phyloP scores from a whole-genome alignment of 345 rosid genomes.

The Kandelia obovata region DNA sequence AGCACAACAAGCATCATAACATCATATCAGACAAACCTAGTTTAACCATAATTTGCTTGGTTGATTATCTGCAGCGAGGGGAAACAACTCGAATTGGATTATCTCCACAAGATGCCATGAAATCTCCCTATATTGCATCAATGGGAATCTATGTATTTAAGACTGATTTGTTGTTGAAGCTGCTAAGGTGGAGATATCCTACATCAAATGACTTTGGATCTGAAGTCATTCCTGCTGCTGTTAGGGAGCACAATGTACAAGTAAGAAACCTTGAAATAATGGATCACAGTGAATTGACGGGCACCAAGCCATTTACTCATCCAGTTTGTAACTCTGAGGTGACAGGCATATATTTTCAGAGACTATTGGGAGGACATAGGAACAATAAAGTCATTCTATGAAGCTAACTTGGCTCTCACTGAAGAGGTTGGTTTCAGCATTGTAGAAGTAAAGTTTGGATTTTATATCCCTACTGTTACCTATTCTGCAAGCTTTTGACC shows the following conservation, averaged over 20 bases:
- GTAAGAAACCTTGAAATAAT: constrained; percentile 34
- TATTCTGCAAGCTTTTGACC: neutral
- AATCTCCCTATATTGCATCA: constrained; percentile 76
- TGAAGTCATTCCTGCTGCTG: constrained; percentile 88
- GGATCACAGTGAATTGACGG: neutral
- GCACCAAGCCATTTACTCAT: neutral
- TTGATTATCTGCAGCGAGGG: constrained; percentile 47
- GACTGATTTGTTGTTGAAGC: constrained; percentile 65
- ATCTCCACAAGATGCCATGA: constrained; percentile 57
- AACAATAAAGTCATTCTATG: constrained; percentile 79
- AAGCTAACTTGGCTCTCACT: constrained; percentile 89
- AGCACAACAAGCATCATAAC: constrained; percentile 6
- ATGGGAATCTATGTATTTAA: constrained; percentile 91
- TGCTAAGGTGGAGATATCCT: constrained; percentile 72
- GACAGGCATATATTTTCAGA: constrained; percentile 65
- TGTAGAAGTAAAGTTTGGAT: neutral
- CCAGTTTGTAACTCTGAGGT: constrained; percentile 2
- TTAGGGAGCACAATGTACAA: constrained; percentile 70
- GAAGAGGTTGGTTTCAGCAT: constrained; percentile 56
- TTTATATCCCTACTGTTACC: neutral
- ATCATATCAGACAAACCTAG: too few relatives aligned
- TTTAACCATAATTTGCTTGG: neutral
- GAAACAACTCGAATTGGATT: constrained; percentile 70
- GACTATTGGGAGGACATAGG: constrained; percentile 99
- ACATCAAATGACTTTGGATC: constrained; percentile 90